These are phyloP conservation scores for Sugiyamaella xylanicola DNA, from an alignment of 1,139 yeast genomes.

Conservation along the genomic window DNA sequence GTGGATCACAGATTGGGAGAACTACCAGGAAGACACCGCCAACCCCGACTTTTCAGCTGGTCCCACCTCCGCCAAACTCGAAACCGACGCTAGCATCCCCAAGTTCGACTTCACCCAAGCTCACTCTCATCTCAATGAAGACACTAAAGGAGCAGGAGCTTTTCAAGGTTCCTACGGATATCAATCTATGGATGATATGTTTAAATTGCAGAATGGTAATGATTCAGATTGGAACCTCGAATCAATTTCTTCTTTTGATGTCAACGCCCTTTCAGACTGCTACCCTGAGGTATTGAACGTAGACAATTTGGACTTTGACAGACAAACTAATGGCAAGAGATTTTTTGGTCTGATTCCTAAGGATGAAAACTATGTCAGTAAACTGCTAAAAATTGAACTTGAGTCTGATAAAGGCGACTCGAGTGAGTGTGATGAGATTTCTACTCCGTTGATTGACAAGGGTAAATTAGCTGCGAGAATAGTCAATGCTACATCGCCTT, in stretches of 20 bases:
- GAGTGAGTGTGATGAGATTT: conserved; percentile 20
- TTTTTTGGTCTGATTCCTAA: background rate
- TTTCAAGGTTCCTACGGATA: background rate
- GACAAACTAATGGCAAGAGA: background rate
- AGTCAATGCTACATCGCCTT: conserved; percentile 1
- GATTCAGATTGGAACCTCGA: background rate
- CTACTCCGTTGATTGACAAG: conserved; percentile 21
- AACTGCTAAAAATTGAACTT: conserved; percentile 18
- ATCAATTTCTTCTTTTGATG: background rate
- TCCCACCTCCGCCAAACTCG: background rate
- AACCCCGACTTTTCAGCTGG: background rate
- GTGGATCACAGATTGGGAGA: conserved; percentile 14
- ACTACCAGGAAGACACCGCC: background rate
- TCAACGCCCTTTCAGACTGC: background rate
- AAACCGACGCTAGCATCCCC: background rate
- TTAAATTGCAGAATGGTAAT: background rate
- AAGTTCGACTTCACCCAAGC: background rate
- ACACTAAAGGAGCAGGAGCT: background rate
- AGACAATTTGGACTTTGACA: background rate
- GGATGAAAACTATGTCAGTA: conserved; percentile 11
- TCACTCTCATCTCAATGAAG: background rate
- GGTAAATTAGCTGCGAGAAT: background rate
- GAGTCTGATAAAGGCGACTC: conserved; percentile 23
- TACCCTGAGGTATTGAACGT: background rate
- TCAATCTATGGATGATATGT: background rate